Percentiles rank a stretch among this genome's conserved stretches.
Evolutionary conservation across 495 filamentous ascomycete genomes (phyloP).

Genomic region (Penicillium canescens): DNA sequence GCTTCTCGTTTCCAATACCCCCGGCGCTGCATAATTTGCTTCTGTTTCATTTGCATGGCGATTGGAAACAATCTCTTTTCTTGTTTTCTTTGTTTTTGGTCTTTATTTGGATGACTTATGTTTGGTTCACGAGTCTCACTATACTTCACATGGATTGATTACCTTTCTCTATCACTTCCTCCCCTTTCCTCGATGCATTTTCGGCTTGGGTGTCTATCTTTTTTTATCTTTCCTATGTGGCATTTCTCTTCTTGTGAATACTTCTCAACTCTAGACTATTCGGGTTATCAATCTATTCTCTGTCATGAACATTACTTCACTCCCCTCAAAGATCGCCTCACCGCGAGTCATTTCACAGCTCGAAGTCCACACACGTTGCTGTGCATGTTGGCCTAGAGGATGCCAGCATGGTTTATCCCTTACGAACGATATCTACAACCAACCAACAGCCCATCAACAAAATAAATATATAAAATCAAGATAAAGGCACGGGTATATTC

Average conservation of each 20-base stretch:
- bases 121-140: constrained; percentile 10
- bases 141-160: constrained; percentile 1
- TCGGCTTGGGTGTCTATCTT: not conserved
- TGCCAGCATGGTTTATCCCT: too few species aligned
- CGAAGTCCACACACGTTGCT: too few species aligned
- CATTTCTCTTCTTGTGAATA: constrained; percentile 1
- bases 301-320: not conserved
- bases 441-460: not conserved
- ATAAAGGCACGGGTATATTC: too few species aligned
- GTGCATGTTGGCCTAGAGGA: too few species aligned
- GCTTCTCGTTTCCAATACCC: constrained; percentile 26
- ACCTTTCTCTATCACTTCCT: not conserved
- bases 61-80: constrained; percentile 3
- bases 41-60: constrained; percentile 16
- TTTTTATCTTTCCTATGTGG: constrained; percentile 5
- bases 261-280: not conserved
- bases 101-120: not conserved
- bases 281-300: too few species aligned
- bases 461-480: not conserved
- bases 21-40: constrained; percentile 27
- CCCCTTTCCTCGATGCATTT: not conserved
- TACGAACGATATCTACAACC: not conserved
- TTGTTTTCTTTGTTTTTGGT: constrained; percentile 7
- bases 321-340: too few species aligned
- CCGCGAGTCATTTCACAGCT: too few species aligned